phyloP scores from a whole-genome alignment of 2,329 filamentous ascomycete species.

The Fusarium protoensiforme region DNA sequence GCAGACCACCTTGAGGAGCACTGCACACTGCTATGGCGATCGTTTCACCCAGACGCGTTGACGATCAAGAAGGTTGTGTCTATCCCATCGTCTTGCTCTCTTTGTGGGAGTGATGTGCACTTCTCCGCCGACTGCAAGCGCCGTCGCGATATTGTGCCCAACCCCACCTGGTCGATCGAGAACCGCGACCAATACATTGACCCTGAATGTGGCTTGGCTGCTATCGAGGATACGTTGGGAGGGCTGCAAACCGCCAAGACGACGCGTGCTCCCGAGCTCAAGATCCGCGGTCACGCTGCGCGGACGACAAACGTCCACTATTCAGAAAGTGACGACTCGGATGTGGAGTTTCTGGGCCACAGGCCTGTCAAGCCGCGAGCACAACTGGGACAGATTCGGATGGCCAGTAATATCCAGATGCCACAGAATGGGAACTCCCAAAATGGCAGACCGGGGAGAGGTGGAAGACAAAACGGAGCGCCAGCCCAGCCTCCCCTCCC shows the following conservation, averaged over 20 bases:
- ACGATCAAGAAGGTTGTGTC: slow-evolving; percentile 59
- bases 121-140: slow-evolving; percentile 66
- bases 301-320: slow-evolving; percentile 55
- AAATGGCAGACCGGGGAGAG: slow-evolving; percentile 22
- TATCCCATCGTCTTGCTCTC: slow-evolving; percentile 65
- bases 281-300: slow-evolving; percentile 48
- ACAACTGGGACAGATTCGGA: slow-evolving; percentile 50
- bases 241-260: slow-evolving; percentile 37
- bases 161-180: slow-evolving; percentile 63
- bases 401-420: slow-evolving; percentile 55
- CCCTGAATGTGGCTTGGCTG: slow-evolving; percentile 50
- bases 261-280: slow-evolving; percentile 44
- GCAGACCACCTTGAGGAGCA: slow-evolving; percentile 66
- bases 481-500: slow-evolving; percentile 51
- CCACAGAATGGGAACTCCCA: slow-evolving; percentile 34
- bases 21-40: slow-evolving; percentile 72
- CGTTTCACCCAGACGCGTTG: slow-evolving; percentile 56
- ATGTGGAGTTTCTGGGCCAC: slow-evolving; percentile 55
- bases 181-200: slow-evolving; percentile 64
- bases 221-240: slow-evolving; percentile 50
- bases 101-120: slow-evolving; percentile 65
- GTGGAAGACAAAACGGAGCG: slow-evolving; percentile 29
- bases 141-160: slow-evolving; percentile 36
- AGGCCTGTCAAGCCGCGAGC: slow-evolving; percentile 46
- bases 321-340: slow-evolving; percentile 60